Base-by-base conservation (phyloP, 75 land plant genomes). In the Cupressus sempervirens region DNA sequence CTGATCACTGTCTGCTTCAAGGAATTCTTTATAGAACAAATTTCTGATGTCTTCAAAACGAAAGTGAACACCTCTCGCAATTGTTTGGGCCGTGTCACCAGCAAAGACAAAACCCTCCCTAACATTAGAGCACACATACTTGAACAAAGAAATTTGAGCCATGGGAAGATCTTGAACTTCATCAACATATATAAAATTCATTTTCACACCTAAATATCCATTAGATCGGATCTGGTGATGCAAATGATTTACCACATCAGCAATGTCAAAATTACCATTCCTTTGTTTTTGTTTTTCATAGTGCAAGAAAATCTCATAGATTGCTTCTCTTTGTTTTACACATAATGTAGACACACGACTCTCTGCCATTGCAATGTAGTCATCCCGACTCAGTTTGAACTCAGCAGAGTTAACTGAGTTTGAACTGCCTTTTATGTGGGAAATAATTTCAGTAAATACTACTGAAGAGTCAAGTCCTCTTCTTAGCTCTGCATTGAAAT, bases 21-120 rank as follows among this genome's bases (percentile, higher is more conserved):
- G 53, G 83, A 93, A 94, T 68, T 92, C 90, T 7, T 68, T 88
- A 81, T 93, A 92, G 84, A 93, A 94, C 29, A 94, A 74, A 54
- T 88, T 88, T 54, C 89, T 79, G 62, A 93, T 88, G 38, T 93
- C 96, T 82, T 93, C 86, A 50, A 94, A 94, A 34, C 95, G 84
- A 77, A 93, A 94, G 79, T 92, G 88, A 82, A 93, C 87, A 14
- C 96, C 96, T 79, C 88, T 86, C 7, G 96, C 92, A 87, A 94
- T 94, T 5, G 95, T 93, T 83, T 94, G 96, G 15, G 96, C 95
- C 4, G 96, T 94, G 80, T 94, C 95, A 26, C 96, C 95, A 26
- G 96, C 94, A 88, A 94, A 94, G 65, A 92, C 89, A 86, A 89
- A 94, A 3, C 96, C 96, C 58, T 89, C 90, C 3, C 82, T 62